Evolutionary conservation across 805 yeast species (phyloP).

Genomic region (Saturnispora zaruensis): DNA sequence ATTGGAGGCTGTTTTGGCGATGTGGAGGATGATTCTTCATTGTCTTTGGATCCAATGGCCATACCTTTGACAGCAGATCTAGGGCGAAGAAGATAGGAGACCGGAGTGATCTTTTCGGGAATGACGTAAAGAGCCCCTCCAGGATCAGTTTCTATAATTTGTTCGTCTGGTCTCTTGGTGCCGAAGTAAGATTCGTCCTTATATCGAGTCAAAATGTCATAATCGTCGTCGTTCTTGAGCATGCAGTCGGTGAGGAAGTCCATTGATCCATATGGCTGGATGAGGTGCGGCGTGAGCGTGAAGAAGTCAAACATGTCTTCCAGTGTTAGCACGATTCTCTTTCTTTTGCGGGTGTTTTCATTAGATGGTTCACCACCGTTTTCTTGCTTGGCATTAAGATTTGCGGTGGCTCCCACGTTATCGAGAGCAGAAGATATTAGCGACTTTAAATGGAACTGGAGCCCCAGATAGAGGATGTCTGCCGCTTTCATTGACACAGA

Average conservation of each 20-base stretch:
- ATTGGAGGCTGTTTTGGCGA: background rate
- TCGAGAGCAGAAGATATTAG: conserved; percentile 70
- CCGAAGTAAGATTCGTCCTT: background rate
- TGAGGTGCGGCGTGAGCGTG: conserved; percentile 53
- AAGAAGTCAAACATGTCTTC: conserved; percentile 64
- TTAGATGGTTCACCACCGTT: conserved; percentile 9
- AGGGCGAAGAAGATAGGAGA: conserved; percentile 24
- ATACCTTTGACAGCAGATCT: background rate
- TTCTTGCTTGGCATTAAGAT: conserved; percentile 7
- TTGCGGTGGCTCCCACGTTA: conserved; percentile 41
- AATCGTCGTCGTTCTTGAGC: conserved; percentile 50
- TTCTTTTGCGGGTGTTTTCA: conserved; percentile 11
- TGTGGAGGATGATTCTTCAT: background rate
- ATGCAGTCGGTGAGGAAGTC: conserved; percentile 40
- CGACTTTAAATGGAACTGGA: conserved; percentile 71
- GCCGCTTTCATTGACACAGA: conserved; percentile 67
- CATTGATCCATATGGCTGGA: conserved; percentile 60
- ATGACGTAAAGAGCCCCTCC: conserved; percentile 5
- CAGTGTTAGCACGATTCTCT: conserved; percentile 40
- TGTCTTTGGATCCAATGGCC: background rate
- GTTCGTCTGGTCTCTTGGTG: background rate
- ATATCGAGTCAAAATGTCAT: conserved; percentile 16
- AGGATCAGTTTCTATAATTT: background rate
- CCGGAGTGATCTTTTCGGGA: conserved; percentile 20
- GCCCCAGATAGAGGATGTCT: conserved; percentile 71